A percentile compares a stretch with the other conserved stretches of the same genome.
Evolutionary conservation across 192 early-diverging fungal species (phyloP).

Genomic region (Entomortierella parvispora): DNA sequence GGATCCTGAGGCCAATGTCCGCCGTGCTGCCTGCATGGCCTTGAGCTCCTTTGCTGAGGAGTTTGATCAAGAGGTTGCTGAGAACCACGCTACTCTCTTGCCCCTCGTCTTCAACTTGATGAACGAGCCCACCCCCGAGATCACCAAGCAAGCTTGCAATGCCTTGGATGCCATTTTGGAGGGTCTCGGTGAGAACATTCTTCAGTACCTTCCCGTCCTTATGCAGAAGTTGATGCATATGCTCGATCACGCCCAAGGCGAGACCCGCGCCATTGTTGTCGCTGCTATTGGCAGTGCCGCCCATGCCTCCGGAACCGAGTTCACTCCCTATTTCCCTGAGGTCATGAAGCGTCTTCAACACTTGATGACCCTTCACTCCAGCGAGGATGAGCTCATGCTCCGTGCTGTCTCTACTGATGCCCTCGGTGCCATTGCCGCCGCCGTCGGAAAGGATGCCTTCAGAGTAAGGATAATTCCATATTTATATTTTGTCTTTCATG

Average conservation of each 20-base stretch:
- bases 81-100: slow-evolving; percentile 82
- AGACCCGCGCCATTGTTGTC: slow-evolving; percentile 81
- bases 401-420: slow-evolving; percentile 90
- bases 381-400: slow-evolving; percentile 78
- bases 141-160: slow-evolving; percentile 83
- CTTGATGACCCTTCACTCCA: slow-evolving; percentile 75
- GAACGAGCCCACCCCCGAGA: slow-evolving; percentile 77
- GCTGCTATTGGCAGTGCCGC: slow-evolving; percentile 92
- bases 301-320: slow-evolving; percentile 77
- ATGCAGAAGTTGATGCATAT: slow-evolving; percentile 85
- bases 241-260: slow-evolving; percentile 72
- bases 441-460: slow-evolving; percentile 87
- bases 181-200: slow-evolving; percentile 81
- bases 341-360: slow-evolving; percentile 74
- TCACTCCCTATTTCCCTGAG: slow-evolving; percentile 81
- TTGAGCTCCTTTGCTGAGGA: slow-evolving; percentile 84
- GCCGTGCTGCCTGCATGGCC: slow-evolving; percentile 89
- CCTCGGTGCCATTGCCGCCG: slow-evolving; percentile 85
- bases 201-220: slow-evolving; percentile 82
- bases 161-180: slow-evolving; percentile 92
- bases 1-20: slow-evolving; percentile 81
- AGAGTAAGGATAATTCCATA: too few species aligned
- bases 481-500: too few species aligned
- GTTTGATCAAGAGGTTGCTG: slow-evolving; percentile 81
- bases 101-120: slow-evolving; percentile 88